A percentile compares a stretch with the other conserved stretches of the same genome.
phyloP scores from a whole-genome alignment of 192 early-diverging fungal species.

The Linnemannia exigua region DNA sequence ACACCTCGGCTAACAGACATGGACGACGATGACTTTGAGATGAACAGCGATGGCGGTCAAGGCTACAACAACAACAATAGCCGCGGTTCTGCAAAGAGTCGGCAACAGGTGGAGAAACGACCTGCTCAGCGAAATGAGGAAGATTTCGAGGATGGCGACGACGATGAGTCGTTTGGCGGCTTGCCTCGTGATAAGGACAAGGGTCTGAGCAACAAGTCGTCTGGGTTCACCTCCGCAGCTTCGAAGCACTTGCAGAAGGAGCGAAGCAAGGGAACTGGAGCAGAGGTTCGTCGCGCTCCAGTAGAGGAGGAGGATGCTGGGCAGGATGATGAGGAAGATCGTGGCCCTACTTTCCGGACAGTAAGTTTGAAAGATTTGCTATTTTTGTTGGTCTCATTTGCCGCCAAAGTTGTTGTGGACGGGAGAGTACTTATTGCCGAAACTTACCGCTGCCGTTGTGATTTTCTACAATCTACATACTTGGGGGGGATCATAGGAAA shows the following conservation, averaged over 20 bases:
- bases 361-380: constrained; percentile 10
- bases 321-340: constrained; percentile 15
- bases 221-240: too few species aligned
- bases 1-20: not conserved
- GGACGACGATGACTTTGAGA: constrained; percentile 25
- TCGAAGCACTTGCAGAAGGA: not conserved
- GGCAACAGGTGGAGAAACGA: constrained; percentile 9
- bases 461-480: not conserved
- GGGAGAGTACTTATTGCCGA: not conserved
- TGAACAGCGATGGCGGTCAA: constrained; percentile 19
- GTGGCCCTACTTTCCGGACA: constrained; percentile 23
- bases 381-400: not conserved
- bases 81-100: not conserved
- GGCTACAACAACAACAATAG: constrained; percentile 17
- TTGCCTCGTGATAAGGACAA: not conserved
- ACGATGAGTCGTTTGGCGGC: not conserved
- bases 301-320: not conserved
- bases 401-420: too few species aligned
- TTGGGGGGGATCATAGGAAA: constrained; percentile 33
- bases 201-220: not conserved
- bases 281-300: not conserved
- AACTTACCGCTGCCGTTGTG: not conserved
- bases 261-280: not conserved
- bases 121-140: constrained; percentile 14
- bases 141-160: constrained; percentile 29